Conservation (phyloP, 345 rosid genomes). For the Erucastrum elatum region DNA sequence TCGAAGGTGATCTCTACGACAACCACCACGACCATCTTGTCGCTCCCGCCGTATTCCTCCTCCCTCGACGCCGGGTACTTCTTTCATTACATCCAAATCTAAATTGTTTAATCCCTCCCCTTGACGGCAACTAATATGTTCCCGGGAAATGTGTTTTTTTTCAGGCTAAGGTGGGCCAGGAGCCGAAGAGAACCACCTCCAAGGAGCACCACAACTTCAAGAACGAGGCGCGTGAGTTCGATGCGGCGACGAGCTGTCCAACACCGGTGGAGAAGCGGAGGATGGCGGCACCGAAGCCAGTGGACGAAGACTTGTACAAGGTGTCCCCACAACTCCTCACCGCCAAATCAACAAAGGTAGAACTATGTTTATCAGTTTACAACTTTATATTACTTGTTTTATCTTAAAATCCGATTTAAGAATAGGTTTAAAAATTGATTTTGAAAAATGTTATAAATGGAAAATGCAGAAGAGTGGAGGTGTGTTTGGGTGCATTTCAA, state of each 20-base stretch:
- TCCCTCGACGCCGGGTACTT: constrained; percentile 76
- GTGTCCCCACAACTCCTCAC: constrained; percentile 72
- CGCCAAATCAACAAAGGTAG: constrained; percentile 59
- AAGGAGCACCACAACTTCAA: not conserved
- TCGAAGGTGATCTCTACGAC: constrained; percentile 85
- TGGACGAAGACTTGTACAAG: constrained; percentile 90
- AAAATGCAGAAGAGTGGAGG: constrained; percentile 57
- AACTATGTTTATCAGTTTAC: not conserved
- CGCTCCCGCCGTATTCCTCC: constrained; percentile 84
- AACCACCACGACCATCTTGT: constrained; percentile 53
- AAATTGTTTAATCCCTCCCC: no score
- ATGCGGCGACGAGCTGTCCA: constrained; percentile 28
- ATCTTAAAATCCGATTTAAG: not conserved
- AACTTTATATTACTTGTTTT: not conserved
- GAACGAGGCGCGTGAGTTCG: not conserved
- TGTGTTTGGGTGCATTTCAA: constrained; percentile 66
- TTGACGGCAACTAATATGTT: not conserved
- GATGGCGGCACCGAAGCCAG: constrained; percentile 55
- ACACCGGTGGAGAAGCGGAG: constrained; percentile 33
- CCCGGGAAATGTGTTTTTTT: not conserved
- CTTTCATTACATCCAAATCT: not conserved
- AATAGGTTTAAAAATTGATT: not conserved
- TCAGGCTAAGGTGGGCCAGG: constrained; percentile 27
- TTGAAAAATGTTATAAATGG: not conserved
- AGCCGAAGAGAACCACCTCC: constrained; percentile 9